Conservation (phyloP, 1,139 yeast species). For the Hyphopichia khmerensis region DNA sequence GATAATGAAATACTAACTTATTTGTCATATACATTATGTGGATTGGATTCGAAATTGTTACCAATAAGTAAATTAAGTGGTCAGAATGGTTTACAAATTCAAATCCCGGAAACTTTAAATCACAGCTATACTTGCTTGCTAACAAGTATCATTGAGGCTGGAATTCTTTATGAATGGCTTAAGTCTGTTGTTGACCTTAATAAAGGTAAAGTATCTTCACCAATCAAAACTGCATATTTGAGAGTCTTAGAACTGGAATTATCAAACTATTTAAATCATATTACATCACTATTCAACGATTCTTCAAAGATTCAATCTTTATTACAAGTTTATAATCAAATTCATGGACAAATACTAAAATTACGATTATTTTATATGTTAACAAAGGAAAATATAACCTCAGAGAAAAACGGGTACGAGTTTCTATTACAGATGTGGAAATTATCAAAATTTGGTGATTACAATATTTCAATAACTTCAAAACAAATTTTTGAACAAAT, state of each 20-base stretch:
- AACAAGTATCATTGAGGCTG: conserved; percentile 67
- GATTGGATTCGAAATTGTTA: conserved; percentile 66
- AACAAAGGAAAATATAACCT: conserved; percentile 27
- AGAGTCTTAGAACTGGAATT: conserved; percentile 57
- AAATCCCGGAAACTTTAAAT: conserved; percentile 54
- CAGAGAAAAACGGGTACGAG: conserved; percentile 48
- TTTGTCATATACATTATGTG: conserved; percentile 67
- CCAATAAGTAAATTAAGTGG: conserved; percentile 21
- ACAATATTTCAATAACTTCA: conserved; percentile 43
- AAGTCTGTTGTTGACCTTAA: conserved; percentile 27
- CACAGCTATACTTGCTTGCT: conserved; percentile 60
- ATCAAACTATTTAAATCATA: conserved; percentile 50
- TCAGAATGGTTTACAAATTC: conserved; percentile 10
- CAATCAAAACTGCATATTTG: conserved; percentile 63
- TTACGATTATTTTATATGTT: conserved; percentile 57
- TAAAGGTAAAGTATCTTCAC: conserved; percentile 36
- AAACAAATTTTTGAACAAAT: conserved; percentile 46
- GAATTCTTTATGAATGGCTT: conserved; percentile 58
- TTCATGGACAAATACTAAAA: conserved; percentile 51
- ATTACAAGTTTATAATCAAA: conserved; percentile 40
- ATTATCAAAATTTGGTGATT: conserved; percentile 65
- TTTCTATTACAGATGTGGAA: conserved; percentile 54
- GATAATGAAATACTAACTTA: conserved; percentile 57
- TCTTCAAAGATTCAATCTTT: conserved; percentile 26
- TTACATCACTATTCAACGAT: conserved; percentile 49